Evolutionary conservation across 805 yeast genomes (phyloP), one percentile per base, ranked within the genome.

Genomic region (Candida gorgasii): DNA sequence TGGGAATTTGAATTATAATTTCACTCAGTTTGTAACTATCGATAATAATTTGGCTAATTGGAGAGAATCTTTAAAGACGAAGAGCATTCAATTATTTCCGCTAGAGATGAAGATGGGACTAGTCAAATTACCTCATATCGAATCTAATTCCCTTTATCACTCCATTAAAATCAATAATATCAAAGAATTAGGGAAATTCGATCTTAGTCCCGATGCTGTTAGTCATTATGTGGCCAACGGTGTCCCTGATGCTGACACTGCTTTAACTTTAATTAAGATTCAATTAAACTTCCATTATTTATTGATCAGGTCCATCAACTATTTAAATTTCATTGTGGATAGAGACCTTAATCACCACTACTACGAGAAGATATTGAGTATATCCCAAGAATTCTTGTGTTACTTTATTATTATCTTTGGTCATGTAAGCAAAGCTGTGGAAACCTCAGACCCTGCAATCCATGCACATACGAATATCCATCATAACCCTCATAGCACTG

Each of bases 1-100:
- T 49, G 76, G 76, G 3, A 70, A 71, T 42, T 61, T 71, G 47
- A 71, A 71, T 43, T 70, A 71, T 53, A 70, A 71, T 45, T 70
- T 64, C 46, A 62, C 62, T 38, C 76, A 71, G 43, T 71, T 71
- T 43, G 54, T 65, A 28, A 63, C 64, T 8, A 71, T 71, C 39
- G 76, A 71, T 51, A 63, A 59, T 40, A 70, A 71, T 49, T 56
- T 71, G 38, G 52, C 66, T 11, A 59, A 56, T 37, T 71, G 76
- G 76, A 63, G 74, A 46, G 55, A 57, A 13, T 53, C 71, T 1
- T 58, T 71, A 47, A 63, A 62, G 40, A 52, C 53, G 1, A 68
- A 64, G 40, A 40, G 52, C 28, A 34, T 67, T 41, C 53, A 60
- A 37, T 44, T 58, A 5, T 22, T 48, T 11, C 66, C 70, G 8